phyloP scores from a whole-genome alignment of 345 rosid species.

The Populus deltoides region DNA sequence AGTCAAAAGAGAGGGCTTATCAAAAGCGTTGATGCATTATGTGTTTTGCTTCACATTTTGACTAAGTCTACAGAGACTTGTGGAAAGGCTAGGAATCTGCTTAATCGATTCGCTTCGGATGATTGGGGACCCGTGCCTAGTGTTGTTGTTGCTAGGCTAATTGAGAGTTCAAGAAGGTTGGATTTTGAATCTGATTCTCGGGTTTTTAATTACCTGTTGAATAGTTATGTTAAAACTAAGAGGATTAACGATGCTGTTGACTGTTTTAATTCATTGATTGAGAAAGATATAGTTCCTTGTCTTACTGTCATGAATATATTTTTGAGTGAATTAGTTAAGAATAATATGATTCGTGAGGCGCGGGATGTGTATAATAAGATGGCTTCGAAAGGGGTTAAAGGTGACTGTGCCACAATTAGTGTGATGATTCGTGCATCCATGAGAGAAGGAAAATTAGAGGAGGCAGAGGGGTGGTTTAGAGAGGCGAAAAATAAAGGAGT shows the following conservation, averaged over 20 bases:
- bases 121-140: conserved; percentile 35
- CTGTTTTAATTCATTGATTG: conserved; percentile 43
- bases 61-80: conserved; percentile 29
- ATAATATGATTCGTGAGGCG: conserved; percentile 40
- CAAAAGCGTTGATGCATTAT: conserved; percentile 37
- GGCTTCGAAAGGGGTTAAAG: conserved; percentile 40
- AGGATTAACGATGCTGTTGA: conserved; percentile 40
- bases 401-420: conserved; percentile 42
- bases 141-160: conserved; percentile 39
- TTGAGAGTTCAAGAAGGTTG: conserved; percentile 33
- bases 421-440: conserved; percentile 51
- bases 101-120: conserved; percentile 34
- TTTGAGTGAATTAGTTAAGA: conserved; percentile 43
- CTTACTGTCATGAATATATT: conserved; percentile 33
- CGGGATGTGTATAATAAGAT: conserved; percentile 47
- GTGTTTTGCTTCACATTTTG: conserved; percentile 61
- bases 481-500: conserved; percentile 46
- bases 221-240: conserved; percentile 44
- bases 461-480: conserved; percentile 44
- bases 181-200: conserved; percentile 41
- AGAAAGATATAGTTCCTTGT: conserved; percentile 34
- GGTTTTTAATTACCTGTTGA: conserved; percentile 58
- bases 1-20: conserved; percentile 35
- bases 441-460: conserved; percentile 48
- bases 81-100: conserved; percentile 37